phyloP scores from a whole-genome alignment of 352 stramenopile species.

The Pythium coloratum region DNA sequence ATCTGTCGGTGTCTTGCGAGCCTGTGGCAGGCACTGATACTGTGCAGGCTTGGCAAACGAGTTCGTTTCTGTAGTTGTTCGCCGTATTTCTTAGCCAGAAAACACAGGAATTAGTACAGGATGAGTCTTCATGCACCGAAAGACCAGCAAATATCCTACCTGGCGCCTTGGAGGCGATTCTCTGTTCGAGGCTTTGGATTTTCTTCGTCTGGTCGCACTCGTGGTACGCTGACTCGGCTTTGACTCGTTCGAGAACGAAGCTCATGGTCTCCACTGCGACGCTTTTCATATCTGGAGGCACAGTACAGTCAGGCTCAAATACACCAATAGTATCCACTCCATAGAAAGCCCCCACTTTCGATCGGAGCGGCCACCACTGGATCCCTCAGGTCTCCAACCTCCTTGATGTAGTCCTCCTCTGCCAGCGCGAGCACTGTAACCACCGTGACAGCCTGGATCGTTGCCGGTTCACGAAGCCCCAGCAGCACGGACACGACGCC shows the following conservation, averaged over 20 bases:
- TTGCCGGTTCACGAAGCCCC: conserved; percentile 19
- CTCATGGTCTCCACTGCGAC: conserved; percentile 52
- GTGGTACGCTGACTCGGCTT: conserved; percentile 46
- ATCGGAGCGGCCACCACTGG: conserved; percentile 27
- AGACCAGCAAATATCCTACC: neutral
- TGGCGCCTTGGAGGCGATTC: conserved; percentile 13
- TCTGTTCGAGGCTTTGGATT: conserved; percentile 4
- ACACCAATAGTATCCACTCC: neutral
- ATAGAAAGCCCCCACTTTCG: conserved; percentile 23
- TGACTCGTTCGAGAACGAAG: conserved; percentile 51
- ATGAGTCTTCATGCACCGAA: no score
- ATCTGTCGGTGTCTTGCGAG: neutral
- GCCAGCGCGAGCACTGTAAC: conserved; percentile 24
- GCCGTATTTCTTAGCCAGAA: neutral
- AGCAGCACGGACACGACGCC: conserved; percentile 28
- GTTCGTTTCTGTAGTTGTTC: neutral
- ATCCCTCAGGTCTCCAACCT: conserved; percentile 42
- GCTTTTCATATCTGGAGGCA: conserved; percentile 33
- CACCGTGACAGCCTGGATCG: conserved; percentile 26
- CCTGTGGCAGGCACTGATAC: neutral
- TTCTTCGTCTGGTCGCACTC: conserved; percentile 36
- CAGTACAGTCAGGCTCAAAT: neutral
- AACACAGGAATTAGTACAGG: neutral
- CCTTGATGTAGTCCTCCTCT: conserved; percentile 31
- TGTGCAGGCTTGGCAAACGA: neutral